Conservation (phyloP, 495 filamentous ascomycete genomes). For the Aspergillus homomorphus region DNA sequence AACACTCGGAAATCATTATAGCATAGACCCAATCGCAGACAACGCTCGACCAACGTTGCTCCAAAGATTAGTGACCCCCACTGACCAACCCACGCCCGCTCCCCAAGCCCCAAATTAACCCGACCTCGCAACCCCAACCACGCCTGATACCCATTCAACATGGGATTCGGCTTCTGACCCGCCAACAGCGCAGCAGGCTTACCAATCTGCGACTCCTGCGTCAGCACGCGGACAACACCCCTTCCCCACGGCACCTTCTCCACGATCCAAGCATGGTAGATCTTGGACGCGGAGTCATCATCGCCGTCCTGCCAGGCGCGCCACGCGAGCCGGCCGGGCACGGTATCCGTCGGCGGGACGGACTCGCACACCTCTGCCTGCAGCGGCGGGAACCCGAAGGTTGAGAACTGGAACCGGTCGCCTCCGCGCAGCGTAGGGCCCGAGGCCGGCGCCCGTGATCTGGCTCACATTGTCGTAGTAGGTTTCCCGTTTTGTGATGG, state of each 20-base stretch:
- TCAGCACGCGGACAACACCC: slow-evolving; percentile 11
- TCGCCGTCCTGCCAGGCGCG: slow-evolving; percentile 16
- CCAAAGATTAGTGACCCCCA: no score
- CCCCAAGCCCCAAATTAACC: background rate
- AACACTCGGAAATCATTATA: no score
- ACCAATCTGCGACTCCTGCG: slow-evolving; percentile 15
- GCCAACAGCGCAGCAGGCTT: slow-evolving; percentile 14
- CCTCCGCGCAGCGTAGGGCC: slow-evolving; percentile 4
- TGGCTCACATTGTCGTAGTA: slow-evolving; percentile 17
- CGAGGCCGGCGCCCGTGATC: slow-evolving; percentile 11
- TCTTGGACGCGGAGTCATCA: slow-evolving; percentile 8
- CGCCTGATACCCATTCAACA: slow-evolving; percentile 16
- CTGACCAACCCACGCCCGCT: no score
- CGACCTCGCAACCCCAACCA: slow-evolving; percentile 9
- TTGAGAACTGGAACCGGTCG: slow-evolving; percentile 13
- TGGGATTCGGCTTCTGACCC: slow-evolving; percentile 11
- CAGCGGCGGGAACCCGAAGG: slow-evolving; percentile 16
- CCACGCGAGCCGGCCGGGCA: slow-evolving; percentile 13
- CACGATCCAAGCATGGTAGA: slow-evolving; percentile 19
- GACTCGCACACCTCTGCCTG: slow-evolving; percentile 8
- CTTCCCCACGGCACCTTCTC: slow-evolving; percentile 9
- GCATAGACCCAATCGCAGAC: no score
- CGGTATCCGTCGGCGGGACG: slow-evolving; percentile 8
- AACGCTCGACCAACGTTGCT: background rate
- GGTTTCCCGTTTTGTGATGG: slow-evolving; percentile 10